Evolutionary conservation across 164 flowering plant species (phyloP).

Genomic region (Paratinospora sagittata): DNA sequence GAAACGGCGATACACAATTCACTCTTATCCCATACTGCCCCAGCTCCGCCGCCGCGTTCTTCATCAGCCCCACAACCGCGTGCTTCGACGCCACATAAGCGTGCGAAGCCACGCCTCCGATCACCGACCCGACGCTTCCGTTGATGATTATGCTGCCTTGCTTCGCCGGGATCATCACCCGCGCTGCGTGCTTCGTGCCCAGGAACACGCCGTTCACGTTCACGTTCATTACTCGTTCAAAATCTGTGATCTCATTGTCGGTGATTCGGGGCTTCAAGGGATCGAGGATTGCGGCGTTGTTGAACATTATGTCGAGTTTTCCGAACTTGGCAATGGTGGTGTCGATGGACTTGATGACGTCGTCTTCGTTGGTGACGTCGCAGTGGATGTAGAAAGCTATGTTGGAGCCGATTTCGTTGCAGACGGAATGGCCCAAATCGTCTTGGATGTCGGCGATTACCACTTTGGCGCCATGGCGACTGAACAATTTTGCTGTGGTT

Average conservation of each 20-base stretch:
- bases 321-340: conserved; percentile 22
- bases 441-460: conserved; percentile 17
- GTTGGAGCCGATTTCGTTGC: conserved; percentile 4
- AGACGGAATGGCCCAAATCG: conserved; percentile 1
- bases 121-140: neutral
- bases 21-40: conserved; percentile 10
- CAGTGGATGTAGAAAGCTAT: conserved; percentile 10
- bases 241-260: conserved; percentile 26
- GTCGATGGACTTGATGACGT: conserved; percentile 17
- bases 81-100: conserved; percentile 10
- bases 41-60: conserved; percentile 10
- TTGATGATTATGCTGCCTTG: conserved; percentile 5
- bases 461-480: conserved; percentile 12
- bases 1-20: conserved; percentile 3
- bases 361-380: conserved; percentile 10
- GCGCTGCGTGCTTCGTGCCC: conserved; percentile 13
- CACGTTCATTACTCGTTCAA: conserved; percentile 28
- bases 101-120: neutral
- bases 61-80: conserved; percentile 8
- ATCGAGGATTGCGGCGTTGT: conserved; percentile 39
- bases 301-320: conserved; percentile 46
- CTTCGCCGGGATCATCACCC: conserved; percentile 6
- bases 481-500: conserved; percentile 6
- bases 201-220: conserved; percentile 33
- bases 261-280: conserved; percentile 18